phyloP scores from a whole-genome alignment of 495 filamentous ascomycete genomes.

The Podospora pseudocomata region DNA sequence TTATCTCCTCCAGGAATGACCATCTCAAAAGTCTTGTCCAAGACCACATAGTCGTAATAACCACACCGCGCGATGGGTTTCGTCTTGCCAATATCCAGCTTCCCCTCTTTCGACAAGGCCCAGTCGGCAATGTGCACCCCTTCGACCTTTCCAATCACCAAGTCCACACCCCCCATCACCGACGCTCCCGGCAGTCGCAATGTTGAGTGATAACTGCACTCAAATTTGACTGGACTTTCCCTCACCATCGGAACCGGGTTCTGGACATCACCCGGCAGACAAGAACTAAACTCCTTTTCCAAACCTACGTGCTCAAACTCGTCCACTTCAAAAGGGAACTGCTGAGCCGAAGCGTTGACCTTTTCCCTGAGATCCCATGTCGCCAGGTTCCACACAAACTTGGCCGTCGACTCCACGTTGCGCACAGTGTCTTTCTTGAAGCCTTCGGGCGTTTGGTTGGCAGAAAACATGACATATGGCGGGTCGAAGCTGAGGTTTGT shows the following conservation, averaged over 20 bases:
- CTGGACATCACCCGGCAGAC: constrained; percentile 24
- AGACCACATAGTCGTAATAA: constrained; percentile 54
- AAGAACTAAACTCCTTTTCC: constrained; percentile 40
- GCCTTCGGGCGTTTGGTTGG: constrained; percentile 45
- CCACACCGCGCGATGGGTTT: constrained; percentile 57
- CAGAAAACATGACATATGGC: constrained; percentile 54
- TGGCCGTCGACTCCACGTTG: constrained; percentile 51
- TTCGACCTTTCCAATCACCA: constrained; percentile 55
- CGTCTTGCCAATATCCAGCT: constrained; percentile 52
- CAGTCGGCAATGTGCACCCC: constrained; percentile 53
- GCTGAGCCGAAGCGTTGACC: constrained; percentile 50
- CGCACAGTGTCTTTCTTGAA: constrained; percentile 51
- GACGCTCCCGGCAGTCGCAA: constrained; percentile 51
- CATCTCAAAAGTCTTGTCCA: constrained; percentile 54
- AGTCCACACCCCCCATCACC: constrained; percentile 51
- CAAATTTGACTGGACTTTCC: constrained; percentile 53
- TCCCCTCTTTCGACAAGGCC: constrained; percentile 45
- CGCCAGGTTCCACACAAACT: constrained; percentile 57
- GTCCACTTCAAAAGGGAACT: constrained; percentile 43
- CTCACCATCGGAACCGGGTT: constrained; percentile 47
- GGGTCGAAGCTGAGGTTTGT: constrained; percentile 60
- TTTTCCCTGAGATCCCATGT: constrained; percentile 51
- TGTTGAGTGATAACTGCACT: constrained; percentile 53
- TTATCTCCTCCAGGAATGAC: constrained; percentile 33
- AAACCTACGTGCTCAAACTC: constrained; percentile 50